Base-by-base conservation (phyloP, 164 flowering plant genomes). In the Aristolochia fimbriata region DNA sequence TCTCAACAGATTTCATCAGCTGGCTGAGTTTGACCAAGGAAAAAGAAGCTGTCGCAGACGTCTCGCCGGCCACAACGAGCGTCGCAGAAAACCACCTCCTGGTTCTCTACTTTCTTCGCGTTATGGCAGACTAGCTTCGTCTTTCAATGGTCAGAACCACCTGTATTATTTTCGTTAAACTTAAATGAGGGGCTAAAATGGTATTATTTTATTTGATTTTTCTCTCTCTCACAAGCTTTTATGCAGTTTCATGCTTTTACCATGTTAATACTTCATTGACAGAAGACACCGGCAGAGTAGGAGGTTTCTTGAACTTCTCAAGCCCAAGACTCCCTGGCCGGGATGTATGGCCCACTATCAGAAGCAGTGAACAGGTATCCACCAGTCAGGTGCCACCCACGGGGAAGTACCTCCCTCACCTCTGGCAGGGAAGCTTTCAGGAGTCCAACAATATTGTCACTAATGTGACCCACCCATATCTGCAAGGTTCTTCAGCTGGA, bases 31-130 rank as follows among this genome's bases (percentile, higher is more conserved):
- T 75, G 97, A 93, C 67, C 90, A 93, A 78, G 94, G 84, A 65
- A 93, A 93, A 70, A 76, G 98, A 51, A 93, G 98, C 68, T 93
- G 98, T 48, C 88, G 96, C 46, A 80, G 96, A 62, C 93, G 97
- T 66, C 73, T 93, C 46, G 96, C 96, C n/a, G 94, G 96, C 46
- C 98, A 93, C 51, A 93, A 93, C 61, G 96, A 87, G 79, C 96
- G 97, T 47, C 74, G 97, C 48, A 82, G 97, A 80, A 93, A 93
- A 81, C 98, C 96, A 20, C 83, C 83, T 60, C 83, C 86, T 22
- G 81, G 83, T 65, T 73, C 98, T 47, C 50, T 85, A 37, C 46
- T 52, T 15, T 64, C 89, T 45, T 51, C 89, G 15, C 88, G 81
- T 53, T 83, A 71, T 71, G 83, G 85, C 45, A 78, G 77, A 47